A percentile compares a stretch with the other conserved stretches of the same genome.
phyloP scores from a whole-genome alignment of 2,329 filamentous ascomycete species.

The Ceratocystis cubensis region DNA sequence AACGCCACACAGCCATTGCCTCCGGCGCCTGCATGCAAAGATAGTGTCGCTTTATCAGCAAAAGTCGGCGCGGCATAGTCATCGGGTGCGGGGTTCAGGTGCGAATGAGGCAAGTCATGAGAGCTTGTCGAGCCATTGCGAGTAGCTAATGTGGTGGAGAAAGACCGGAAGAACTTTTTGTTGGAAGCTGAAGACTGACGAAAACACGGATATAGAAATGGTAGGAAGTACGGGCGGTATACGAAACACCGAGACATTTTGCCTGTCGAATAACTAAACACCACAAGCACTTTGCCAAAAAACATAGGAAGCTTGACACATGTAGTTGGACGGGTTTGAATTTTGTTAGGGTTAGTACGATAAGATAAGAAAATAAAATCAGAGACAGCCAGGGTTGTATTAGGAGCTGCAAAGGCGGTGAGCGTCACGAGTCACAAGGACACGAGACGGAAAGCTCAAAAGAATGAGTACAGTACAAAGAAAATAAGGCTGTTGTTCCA shows the following conservation, averaged over 20 bases:
- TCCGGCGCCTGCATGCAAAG: slow-evolving; percentile 64
- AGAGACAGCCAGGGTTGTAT: too few species aligned
- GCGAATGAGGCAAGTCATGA: slow-evolving; percentile 35
- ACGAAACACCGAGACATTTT: slow-evolving; percentile 34
- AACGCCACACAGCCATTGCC: slow-evolving; percentile 94
- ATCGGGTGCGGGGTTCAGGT: slow-evolving; percentile 68
- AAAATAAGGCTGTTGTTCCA: neutral
- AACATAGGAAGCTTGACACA: neutral
- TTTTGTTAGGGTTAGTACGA: neutral
- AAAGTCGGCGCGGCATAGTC: slow-evolving; percentile 78
- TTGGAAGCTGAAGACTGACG: slow-evolving; percentile 21
- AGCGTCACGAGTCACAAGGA: neutral
- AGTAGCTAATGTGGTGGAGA: slow-evolving; percentile 7
- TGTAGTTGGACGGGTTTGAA: neutral
- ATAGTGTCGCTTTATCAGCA: slow-evolving; percentile 70
- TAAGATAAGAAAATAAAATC: neutral
- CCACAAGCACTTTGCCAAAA: neutral
- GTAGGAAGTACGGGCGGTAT: slow-evolving; percentile 30
- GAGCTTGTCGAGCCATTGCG: slow-evolving; percentile 27
- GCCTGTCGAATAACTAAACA: slow-evolving; percentile 14
- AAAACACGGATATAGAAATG: slow-evolving; percentile 41
- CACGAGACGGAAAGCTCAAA: neutral
- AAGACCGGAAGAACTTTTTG: slow-evolving; percentile 17
- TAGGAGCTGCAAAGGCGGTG: too few species aligned
- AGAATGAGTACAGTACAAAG: neutral